Percentiles rank a stretch among this genome's conserved stretches.
Conservation (phyloP, 768 basidiomycete species). For the Pilatotrama ljubarskyi region DNA sequence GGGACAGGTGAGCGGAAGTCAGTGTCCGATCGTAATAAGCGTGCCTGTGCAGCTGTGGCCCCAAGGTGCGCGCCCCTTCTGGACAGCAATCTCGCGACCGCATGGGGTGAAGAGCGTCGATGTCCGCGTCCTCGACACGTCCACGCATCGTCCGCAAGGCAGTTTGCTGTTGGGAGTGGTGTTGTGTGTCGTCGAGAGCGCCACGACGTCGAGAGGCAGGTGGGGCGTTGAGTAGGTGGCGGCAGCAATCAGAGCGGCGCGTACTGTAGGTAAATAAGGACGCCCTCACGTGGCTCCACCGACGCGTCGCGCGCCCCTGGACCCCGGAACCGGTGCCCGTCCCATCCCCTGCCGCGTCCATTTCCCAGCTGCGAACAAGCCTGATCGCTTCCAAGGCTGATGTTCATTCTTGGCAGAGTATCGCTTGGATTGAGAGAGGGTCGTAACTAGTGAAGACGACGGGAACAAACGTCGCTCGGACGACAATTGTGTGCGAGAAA, state of each 20-base stretch:
- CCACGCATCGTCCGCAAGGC: not conserved
- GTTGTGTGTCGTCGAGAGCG: not conserved
- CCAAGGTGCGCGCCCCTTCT: not conserved
- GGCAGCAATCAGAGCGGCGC: not conserved
- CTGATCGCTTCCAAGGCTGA: not conserved
- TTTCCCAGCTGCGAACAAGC: not conserved
- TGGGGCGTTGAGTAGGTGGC: slow-evolving; percentile 20
- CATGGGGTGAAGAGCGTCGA: not conserved
- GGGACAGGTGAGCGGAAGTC: not conserved
- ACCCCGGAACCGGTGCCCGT: slow-evolving; percentile 14
- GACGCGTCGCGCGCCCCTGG: slow-evolving; percentile 20
- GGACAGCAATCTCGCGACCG: slow-evolving; percentile 1
- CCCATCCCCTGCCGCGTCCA: slow-evolving; percentile 6
- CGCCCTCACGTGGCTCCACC: slow-evolving; percentile 18
- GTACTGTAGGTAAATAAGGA: slow-evolving; percentile 1
- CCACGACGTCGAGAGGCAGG: not conserved
- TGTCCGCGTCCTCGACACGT: not conserved
- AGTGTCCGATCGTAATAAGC: not conserved
- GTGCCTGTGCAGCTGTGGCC: slow-evolving; percentile 2
- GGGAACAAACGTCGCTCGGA: not conserved
- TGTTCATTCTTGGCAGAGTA: not conserved
- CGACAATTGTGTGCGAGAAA: not conserved
- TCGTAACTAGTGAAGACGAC: not conserved
- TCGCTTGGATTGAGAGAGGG: not conserved
- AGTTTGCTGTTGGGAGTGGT: too few species aligned